Conservation (phyloP, 495 filamentous ascomycete genomes). For the Podospora bellae-mahoneyi region DNA sequence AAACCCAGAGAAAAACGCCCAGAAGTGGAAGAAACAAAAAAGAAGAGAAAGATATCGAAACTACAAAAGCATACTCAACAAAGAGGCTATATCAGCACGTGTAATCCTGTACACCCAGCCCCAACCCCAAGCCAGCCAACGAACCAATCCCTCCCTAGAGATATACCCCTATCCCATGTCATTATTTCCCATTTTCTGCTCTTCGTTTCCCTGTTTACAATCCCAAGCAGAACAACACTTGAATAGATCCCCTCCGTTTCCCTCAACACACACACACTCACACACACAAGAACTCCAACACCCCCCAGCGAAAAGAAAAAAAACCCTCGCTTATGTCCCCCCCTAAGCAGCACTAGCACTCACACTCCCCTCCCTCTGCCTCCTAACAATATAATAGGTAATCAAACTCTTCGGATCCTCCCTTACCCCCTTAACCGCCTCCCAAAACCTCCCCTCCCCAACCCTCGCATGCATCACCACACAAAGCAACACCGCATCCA, state of each 20-base stretch:
- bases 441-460: constrained; percentile 63
- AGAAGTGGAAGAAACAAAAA: background rate
- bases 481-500: constrained; percentile 73
- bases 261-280: background rate
- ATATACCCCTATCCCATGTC: background rate
- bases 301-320: background rate
- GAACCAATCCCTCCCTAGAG: background rate
- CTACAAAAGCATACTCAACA: background rate
- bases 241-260: background rate
- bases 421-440: constrained; percentile 56
- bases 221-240: background rate
- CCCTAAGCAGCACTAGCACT: background rate
- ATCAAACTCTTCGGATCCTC: constrained; percentile 71
- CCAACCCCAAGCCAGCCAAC: background rate
- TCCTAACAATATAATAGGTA: constrained; percentile 78
- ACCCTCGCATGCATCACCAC: constrained; percentile 68
- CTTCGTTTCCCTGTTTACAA: background rate
- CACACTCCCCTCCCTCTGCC: constrained; percentile 43
- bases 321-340: background rate
- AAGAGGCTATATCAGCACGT: background rate
- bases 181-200: background rate
- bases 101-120: background rate
- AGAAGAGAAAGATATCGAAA: constrained; percentile 2
- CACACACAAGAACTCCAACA: background rate
- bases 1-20: background rate